A percentile compares a stretch with the other conserved stretches of the same genome.
These are phyloP conservation scores for Venturia carpophila DNA, from an alignment of 2,329 filamentous ascomycete species.

Conservation along the genomic window DNA sequence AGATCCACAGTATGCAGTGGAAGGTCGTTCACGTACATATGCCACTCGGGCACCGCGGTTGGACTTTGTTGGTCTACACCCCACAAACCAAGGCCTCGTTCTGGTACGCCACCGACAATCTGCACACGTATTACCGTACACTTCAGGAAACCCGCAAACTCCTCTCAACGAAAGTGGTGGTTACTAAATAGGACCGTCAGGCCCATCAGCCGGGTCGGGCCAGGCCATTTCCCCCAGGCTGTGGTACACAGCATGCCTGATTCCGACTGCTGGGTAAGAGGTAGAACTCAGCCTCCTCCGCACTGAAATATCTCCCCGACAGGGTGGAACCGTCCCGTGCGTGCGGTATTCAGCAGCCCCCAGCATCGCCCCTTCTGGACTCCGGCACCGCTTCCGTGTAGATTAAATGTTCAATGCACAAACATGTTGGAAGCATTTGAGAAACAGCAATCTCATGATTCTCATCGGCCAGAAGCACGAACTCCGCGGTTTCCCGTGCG, in stretches of 20 bases:
- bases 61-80: too few relatives aligned
- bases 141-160: too few relatives aligned
- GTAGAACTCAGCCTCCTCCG: conserved; percentile 10
- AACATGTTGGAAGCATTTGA: too few relatives aligned
- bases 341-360: background rate
- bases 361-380: background rate
- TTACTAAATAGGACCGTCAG: background rate
- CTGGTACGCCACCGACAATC: too few relatives aligned
- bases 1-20: too few relatives aligned
- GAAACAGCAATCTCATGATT: too few relatives aligned
- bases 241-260: background rate
- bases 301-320: background rate
- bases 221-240: background rate
- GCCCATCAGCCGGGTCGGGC: background rate
- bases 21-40: too few relatives aligned
- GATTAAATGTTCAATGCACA: background rate
- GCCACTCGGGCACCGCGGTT: too few relatives aligned
- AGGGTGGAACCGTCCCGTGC: background rate
- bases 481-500: background rate
- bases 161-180: background rate
- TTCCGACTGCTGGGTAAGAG: background rate
- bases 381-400: background rate
- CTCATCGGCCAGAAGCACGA: too few relatives aligned
- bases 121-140: too few relatives aligned
- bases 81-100: too few relatives aligned